Evolutionary conservation across 2,329 filamentous ascomycete genomes (phyloP), one percentile per base, ranked within the genome.

Genomic region (Penicillium sp.): DNA sequence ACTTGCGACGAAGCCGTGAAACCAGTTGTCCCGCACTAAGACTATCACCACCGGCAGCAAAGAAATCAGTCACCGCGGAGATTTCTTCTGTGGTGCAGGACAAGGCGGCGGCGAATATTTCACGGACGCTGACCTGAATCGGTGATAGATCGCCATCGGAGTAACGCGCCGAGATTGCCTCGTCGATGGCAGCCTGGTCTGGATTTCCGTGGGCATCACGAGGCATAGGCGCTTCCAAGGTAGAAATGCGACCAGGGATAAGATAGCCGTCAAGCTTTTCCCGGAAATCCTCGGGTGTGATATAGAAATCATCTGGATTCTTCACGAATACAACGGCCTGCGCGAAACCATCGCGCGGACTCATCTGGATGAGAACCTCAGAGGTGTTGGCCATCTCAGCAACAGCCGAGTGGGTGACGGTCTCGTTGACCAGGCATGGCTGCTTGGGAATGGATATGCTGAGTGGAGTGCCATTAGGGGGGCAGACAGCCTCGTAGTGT

Each of bases 21-120:
- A 76, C 59, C 0, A 79, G 64, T 22, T 66, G 65, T 2, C 75
- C 75, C 20, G 75, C 75, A 13, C 65, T 65, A 31, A 79, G 62
- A 23, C 72, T 76, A 48, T 77, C 73, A 12, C 75, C 74, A 4
- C 74, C 74, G 11, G 75, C 61, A 9, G 64, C 61, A 47, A 76
- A 76, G 49, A 76, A 76, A 50, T 75, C 71, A 0, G 69, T 67
- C 1, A 65, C 53, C 0, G 51, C 43, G 1, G 59, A 50, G 9
- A 76, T 58, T 2, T 72, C 67, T 2, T 56, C 53, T 1, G 58
- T 48, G 1, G 61, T 53, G 9, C 68, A 60, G 2, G 61, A 59
- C 8, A 77, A 60, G 2, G 74, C 62, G 2, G 66, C 54, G 6
- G 70, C 67, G 38, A 76, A 75, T 1, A 68, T 57, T 9, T 62